phyloP scores from a whole-genome alignment of 257 asterid species.

The Nicotiana benthamiana region DNA sequence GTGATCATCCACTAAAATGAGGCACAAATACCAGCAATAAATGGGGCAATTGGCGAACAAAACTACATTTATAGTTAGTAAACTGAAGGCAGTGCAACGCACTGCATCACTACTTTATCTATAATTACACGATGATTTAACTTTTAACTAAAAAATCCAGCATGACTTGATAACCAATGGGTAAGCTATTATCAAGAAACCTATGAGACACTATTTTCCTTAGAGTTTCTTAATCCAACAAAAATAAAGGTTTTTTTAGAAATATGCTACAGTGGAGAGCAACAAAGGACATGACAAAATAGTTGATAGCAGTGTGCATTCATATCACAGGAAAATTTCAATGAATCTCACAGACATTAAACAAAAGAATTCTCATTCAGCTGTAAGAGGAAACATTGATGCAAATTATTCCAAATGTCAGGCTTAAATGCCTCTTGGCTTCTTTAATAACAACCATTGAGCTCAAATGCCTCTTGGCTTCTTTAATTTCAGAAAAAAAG shows the following conservation, averaged over 20 bases:
- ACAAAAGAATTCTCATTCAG: slow-evolving; percentile 4
- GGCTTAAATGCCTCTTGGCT: neutral
- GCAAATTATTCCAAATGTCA: neutral
- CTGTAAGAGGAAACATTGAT: slow-evolving; percentile 1
- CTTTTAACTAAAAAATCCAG: slow-evolving; percentile 33
- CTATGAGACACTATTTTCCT: slow-evolving; percentile 5
- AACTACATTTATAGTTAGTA: slow-evolving; percentile 93
- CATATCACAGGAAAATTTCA: neutral
- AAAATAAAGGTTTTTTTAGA: neutral
- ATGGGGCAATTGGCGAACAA: slow-evolving; percentile 88
- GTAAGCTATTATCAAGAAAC: slow-evolving; percentile 23
- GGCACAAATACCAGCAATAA: slow-evolving; percentile 97
- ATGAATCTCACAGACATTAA: slow-evolving; percentile 5
- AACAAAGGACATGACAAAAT: neutral
- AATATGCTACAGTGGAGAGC: neutral
- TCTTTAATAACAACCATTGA: too few species aligned
- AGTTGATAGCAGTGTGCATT: neutral
- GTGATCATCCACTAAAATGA: slow-evolving; percentile 99
- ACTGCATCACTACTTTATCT: slow-evolving; percentile 80
- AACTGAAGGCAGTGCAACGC: slow-evolving; percentile 80
- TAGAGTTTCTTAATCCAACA: neutral
- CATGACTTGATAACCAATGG: slow-evolving; percentile 4
- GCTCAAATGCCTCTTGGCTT: too few species aligned
- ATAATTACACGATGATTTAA: slow-evolving; percentile 36
- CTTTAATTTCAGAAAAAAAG: too few species aligned